Conservation (phyloP, 2,329 filamentous ascomycete genomes). For the Trichophyton mentagrophytes region DNA sequence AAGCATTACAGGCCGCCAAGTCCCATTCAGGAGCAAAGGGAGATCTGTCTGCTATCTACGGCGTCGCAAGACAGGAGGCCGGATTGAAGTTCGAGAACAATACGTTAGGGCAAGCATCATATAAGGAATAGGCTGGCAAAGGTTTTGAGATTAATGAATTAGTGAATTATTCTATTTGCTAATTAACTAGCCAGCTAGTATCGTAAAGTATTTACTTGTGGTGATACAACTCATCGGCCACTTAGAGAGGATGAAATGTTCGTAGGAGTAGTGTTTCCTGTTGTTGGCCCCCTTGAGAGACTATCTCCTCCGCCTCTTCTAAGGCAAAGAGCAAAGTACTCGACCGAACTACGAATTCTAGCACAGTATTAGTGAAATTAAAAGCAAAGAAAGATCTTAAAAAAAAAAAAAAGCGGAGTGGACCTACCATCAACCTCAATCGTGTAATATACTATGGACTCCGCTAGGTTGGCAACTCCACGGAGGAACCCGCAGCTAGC, state of each 20-base stretch:
- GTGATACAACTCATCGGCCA: not conserved
- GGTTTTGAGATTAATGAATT: not conserved
- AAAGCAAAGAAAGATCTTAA: not conserved
- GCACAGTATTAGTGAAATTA: not conserved
- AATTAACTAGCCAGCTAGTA: not conserved
- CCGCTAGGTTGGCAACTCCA: not conserved
- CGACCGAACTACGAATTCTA: conserved; percentile 56
- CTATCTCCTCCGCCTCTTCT: conserved; percentile 36
- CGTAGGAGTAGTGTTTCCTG: not conserved
- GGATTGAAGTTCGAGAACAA: conserved; percentile 68
- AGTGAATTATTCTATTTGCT: not conserved
- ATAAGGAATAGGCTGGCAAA: not conserved
- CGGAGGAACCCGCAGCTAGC: conserved; percentile 35
- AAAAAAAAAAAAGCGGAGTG: not conserved
- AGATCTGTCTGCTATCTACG: conserved; percentile 74
- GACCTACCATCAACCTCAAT: conserved; percentile 56
- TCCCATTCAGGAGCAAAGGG: conserved; percentile 56
- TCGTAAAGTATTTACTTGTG: not conserved
- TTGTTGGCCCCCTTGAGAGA: not conserved
- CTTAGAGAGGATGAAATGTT: not conserved
- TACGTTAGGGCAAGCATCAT: conserved; percentile 16
- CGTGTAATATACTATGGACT: conserved; percentile 38
- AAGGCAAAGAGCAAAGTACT: conserved; percentile 51
- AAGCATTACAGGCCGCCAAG: conserved; percentile 56
- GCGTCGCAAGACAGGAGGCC: conserved; percentile 59